Base-by-base conservation (phyloP, 108 stramenopile species). In the Cylindrotheca closterium region DNA sequence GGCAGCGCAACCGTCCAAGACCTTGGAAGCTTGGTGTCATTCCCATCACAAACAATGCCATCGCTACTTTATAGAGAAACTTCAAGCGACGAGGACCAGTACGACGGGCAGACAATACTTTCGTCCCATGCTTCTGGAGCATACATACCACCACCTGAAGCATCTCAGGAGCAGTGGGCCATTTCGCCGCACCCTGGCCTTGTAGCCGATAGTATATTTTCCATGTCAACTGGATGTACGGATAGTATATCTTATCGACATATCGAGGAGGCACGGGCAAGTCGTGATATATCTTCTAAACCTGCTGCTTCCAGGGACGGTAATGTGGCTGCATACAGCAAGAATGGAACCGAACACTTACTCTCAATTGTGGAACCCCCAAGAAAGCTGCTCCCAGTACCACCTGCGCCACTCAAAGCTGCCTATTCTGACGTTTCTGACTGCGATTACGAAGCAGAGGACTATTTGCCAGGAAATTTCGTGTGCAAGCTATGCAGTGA, bases 401-500 rank as follows among this genome's bases (percentile, higher is more conserved):
- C 74, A 12, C 67, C 74, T 1, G 23, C 48, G 21, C 67, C 67
- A 51, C 67, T 66, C 1, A 26, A 46, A 24, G 12, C 7, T 51
- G 48, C 28, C 7, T 18, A 19, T 2, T 34, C 25, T 10, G 3
- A 22, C 7, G 1, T 30, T 21, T 51, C 50, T 8, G 58, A 25
- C 15, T 47, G 46, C 48, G 25, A 2, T 3, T 74, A 74, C 59
- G 21, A 2, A 1, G 73, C 73, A 1, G 31, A 24, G 12, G 65
- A 74, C 18, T 26, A 46, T 29, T 28, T 78, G 1, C 77, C 77
- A 3, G 7, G 48, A 3, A n/a, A 51, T 3, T 73, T 70, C 29
- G 33, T 78, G 46, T 78, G 77, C 55, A 15, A 27, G 3, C 24
- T 65, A 27, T 78, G 77, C 29, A 68, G 68, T 0, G 77, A 78